Evolutionary conservation across 805 yeast species (phyloP), one percentile per base, ranked within the genome.

Genomic region (Suhomyces sp.): DNA sequence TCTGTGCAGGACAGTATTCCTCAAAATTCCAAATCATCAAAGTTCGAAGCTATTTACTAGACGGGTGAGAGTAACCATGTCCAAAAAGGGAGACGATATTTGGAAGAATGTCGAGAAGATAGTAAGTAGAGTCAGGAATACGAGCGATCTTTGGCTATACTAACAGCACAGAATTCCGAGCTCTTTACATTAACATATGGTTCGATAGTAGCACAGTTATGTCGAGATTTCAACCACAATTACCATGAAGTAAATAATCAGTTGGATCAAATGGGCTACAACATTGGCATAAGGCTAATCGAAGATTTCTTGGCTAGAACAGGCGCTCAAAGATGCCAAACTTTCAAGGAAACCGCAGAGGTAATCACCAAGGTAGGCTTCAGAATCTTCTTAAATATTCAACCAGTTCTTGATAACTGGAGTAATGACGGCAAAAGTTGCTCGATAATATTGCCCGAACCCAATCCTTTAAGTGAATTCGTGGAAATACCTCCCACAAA

Each of bases 121-220:
- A 54, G 88, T 83, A 73, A 47, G 88, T 81, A 22, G 26, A 6
- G 13, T 33, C 33, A 17, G 9, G 2, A 9, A 17, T 13, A 60
- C 63, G 9, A 42, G 23, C 10, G 10, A 42, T 6, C 10, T 2
- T 33, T 6, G 13, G 8, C 3, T 12, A 9, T 46, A 47, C 53
- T 56, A 61, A 54, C 52, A 13, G 5, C 26, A 5, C 23, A 84
- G 87, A 94, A 92, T 67, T 86, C 96, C 2, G 99, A 94, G 70
- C 78, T 94, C 49, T 90, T 94, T 71, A 90, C 97, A n/a, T 74
- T 94, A 54, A 93, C 97, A 1, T 94, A 94, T 63, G 99, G 99
- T 8, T 86, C 97, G 2, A 83, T 94, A 47, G 98, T 94, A 47
- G 83, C 96, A 12, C 97, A 93, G 64, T 73, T 94, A 50, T 91